phyloP scores from a whole-genome alignment of 192 early-diverging fungal genomes.

The Linderina pennispora region DNA sequence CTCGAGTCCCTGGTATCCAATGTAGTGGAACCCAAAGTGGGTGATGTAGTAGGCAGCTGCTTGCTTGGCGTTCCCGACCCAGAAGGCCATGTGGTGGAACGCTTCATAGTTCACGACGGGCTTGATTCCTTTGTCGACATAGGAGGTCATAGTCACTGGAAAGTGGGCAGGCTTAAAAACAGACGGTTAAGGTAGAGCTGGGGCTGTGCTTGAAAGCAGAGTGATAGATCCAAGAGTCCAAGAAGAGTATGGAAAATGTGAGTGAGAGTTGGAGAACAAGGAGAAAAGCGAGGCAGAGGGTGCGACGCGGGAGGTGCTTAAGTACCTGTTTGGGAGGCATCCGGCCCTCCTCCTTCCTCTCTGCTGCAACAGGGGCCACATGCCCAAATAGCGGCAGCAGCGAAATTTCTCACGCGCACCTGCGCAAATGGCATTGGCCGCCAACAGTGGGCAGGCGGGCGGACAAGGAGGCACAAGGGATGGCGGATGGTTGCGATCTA shows the following conservation, averaged over 20 bases:
- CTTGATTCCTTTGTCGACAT: constrained; percentile 53
- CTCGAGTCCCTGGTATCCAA: constrained; percentile 95
- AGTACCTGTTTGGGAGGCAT: too few species aligned
- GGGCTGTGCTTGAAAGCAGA: neutral
- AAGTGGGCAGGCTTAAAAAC: neutral
- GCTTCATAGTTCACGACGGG: constrained; percentile 59
- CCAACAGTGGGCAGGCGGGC: too few species aligned
- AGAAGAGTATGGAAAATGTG: neutral
- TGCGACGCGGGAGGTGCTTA: too few species aligned
- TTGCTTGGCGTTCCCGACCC: constrained; percentile 92
- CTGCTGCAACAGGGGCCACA: too few species aligned
- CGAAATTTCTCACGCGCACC: too few species aligned
- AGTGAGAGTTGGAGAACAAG: neutral
- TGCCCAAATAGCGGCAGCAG: too few species aligned
- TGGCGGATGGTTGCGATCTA: too few species aligned
- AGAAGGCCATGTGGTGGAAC: constrained; percentile 80
- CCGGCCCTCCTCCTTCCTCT: too few species aligned
- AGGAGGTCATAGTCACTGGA: constrained; percentile 54
- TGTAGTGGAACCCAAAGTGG: constrained; percentile 86
- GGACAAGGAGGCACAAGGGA: too few species aligned
- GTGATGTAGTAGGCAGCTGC: constrained; percentile 92
- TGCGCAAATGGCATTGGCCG: too few species aligned
- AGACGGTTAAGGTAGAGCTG: too few species aligned
- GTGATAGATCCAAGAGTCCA: neutral
- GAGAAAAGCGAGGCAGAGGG: too few species aligned